Base-by-base conservation (phyloP, 2,329 filamentous ascomycete species). In the Seiridium unicorne region DNA sequence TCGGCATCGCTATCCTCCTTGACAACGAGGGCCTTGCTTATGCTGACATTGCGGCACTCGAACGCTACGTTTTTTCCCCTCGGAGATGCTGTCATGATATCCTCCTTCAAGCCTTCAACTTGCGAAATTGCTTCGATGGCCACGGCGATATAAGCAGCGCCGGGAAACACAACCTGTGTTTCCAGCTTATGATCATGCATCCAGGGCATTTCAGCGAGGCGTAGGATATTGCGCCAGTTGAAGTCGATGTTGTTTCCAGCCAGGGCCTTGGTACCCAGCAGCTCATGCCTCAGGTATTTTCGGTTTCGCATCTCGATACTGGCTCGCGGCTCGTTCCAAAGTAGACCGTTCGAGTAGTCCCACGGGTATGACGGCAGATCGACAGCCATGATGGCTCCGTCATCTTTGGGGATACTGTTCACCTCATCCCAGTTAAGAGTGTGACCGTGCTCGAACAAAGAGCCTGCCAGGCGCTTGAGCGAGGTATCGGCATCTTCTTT, bases 161-260 rank as follows among this genome's bases (percentile, higher is more conserved):
- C 79, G 40, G 81, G 79, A 57, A 79, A 81, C 59, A 83, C 74
- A 59, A 79, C 77, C 48, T 80, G 77, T 62, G 73, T 77, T 48
- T 80, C 73, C 60, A 84, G 79, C 48, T 73, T 66, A 66, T 84
- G 82, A 63, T 84, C 80, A 47, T 77, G 71, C 7, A 81, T 73
- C 67, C 84, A 84, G 2, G 76, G 74, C 1, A 75, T 51, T 55
- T 77, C 72, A 9, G 63, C 65, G 6, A 71, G 64, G n/a, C 70
- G 70, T 31, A 76, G 61, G n/a, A 74, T 67, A 51, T 76, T 72
- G 1, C 73, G 68, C 73, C 73, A 77, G 4, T 66, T 66, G 0
- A 74, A 73, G 42, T 72, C 68, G 5, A 59, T 62, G n/a, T 71
- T 66, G 47, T 69, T 68, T 13, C 68, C 68, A 2, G 71, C 72